Percentiles rank a stretch among this genome's conserved stretches.
These are phyloP conservation scores for Zopfochytrium polystomum DNA, from an alignment of 371 early-diverging fungal genomes.

Conservation along the genomic window DNA sequence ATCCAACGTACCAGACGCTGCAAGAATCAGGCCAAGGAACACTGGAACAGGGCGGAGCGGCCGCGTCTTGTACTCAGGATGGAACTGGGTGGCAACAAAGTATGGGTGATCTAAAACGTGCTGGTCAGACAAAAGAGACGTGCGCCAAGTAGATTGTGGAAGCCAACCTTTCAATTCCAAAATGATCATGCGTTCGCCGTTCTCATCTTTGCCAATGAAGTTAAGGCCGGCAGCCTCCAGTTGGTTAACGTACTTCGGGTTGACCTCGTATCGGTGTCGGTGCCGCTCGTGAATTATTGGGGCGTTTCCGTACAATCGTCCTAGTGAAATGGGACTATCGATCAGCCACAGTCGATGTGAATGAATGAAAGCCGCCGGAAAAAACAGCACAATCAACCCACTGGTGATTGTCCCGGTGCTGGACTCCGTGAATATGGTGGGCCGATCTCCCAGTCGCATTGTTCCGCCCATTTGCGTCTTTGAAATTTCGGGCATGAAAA, in stretches of 20 bases:
- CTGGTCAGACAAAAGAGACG: neutral
- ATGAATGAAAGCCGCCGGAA: constrained; percentile 25
- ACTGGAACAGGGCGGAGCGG: constrained; percentile 91
- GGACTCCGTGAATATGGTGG: constrained; percentile 68
- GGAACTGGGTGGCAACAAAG: constrained; percentile 97
- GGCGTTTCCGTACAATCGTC: constrained; percentile 66
- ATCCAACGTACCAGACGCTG: constrained; percentile 57
- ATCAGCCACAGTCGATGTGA: too few species aligned
- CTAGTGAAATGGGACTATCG: constrained; percentile 6
- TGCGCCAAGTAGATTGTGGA: constrained; percentile 75
- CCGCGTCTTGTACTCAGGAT: constrained; percentile 98
- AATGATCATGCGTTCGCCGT: constrained; percentile 96
- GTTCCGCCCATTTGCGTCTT: constrained; percentile 95
- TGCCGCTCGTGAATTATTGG: constrained; percentile 86
- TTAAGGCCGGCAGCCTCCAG: constrained; percentile 83
- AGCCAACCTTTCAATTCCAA: constrained; percentile 82
- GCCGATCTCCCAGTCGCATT: constrained; percentile 91
- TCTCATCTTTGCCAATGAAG: constrained; percentile 93
- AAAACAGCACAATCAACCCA: constrained; percentile 14
- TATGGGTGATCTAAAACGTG: constrained; percentile 76
- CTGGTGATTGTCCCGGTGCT: constrained; percentile 31
- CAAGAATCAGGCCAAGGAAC: constrained; percentile 90
- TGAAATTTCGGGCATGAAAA: constrained; percentile 96
- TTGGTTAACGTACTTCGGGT: constrained; percentile 71
- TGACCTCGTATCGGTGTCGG: constrained; percentile 99